These are phyloP conservation scores for Onygenales sp. DNA, from an alignment of 2,329 filamentous ascomycete species.

Conservation along the genomic window DNA sequence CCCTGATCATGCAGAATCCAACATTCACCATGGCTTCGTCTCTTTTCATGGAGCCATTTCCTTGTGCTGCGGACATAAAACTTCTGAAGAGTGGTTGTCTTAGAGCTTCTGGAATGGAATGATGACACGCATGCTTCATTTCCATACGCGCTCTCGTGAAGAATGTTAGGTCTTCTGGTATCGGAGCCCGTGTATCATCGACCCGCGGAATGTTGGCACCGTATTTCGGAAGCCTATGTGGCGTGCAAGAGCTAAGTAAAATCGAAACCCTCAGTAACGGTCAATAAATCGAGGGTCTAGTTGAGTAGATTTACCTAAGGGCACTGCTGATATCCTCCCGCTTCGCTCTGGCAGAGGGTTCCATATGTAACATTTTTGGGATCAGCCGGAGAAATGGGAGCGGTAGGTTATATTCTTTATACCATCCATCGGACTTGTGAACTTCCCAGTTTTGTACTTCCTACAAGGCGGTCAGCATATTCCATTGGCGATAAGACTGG, in stretches of 20 bases:
- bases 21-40: background rate
- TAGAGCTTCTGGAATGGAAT: background rate
- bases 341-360: background rate
- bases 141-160: no score
- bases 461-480: background rate
- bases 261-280: no score
- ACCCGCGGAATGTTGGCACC: no score
- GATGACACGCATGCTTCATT: background rate
- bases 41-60: background rate
- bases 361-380: background rate
- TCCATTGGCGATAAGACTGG: background rate
- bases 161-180: no score
- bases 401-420: background rate
- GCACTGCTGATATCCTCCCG: background rate
- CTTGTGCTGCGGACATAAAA: background rate
- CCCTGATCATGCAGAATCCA: background rate
- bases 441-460: background rate
- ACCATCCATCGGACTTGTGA: background rate
- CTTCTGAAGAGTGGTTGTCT: background rate
- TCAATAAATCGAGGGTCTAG: no score
- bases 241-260: no score
- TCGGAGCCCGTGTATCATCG: no score
- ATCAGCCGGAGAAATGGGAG: background rate
- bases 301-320: background rate
- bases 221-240: no score